Evolutionary conservation across 2,329 filamentous ascomycete species (phyloP), one percentile per base, ranked within the genome.

Genomic region (Microdochium bolleyi): DNA sequence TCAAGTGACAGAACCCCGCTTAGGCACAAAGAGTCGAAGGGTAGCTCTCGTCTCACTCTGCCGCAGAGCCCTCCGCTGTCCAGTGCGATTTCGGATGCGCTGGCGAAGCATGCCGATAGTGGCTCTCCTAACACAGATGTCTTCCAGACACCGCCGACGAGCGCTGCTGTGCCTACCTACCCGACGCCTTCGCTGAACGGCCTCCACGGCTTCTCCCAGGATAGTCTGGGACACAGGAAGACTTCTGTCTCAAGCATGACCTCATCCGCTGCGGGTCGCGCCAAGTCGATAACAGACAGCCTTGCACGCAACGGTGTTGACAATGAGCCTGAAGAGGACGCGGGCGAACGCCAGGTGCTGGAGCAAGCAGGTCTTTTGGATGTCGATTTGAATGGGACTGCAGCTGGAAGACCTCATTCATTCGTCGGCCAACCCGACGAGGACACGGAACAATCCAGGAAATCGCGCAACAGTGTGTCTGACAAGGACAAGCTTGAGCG

Each of bases 321-420:
- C 8, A 64, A 69, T 16, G 62, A 72, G 50, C 64, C 75, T 24
- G 79, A 80, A 34, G 74, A 80, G 24, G 86, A 89, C 62, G 84
- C 84, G 3, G 78, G 78, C 9, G 88, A 91, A 63, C 80, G 83
- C 55, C 82, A 83, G 41, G 71, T 89, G 4, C 70, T 90, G 25
- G 79, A 84, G 57, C 82, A 89, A 64, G 77, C 83, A 7, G 87
- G 87, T 1, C 72, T 90, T 22, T 67, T 88, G 24, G 78, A 81
- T 41, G 60, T 66, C 24, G 68, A 68, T 38, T 71, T 66, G 9
- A 66, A 70, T 2, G 64, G 64, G 11, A 71, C 73, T 27, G 61
- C 63, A 7, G 13, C 41, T 21, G 41, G 16, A 7, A 21, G 41
- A 46, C 41, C 41, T 46, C 41, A 46, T 19, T 46, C 41, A 13